Conservation (phyloP, 768 basidiomycete genomes). For the Psilocybe cubensis region DNA sequence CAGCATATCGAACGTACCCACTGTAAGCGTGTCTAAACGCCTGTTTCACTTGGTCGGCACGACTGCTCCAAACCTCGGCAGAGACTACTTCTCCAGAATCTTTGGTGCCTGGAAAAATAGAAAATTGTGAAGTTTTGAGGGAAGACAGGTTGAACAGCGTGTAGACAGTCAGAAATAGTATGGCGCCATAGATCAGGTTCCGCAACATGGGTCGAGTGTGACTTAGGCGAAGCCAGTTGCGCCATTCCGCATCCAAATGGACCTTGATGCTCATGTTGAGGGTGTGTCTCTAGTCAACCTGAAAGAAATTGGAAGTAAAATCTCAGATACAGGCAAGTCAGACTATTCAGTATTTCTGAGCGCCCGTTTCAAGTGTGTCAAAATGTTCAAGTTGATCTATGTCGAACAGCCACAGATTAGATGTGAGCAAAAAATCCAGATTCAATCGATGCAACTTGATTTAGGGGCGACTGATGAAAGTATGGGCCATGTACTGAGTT, state of each 20-base stretch:
- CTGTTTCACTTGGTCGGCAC: constrained; percentile 58
- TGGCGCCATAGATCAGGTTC: constrained; percentile 30
- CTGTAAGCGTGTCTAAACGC: constrained; percentile 73
- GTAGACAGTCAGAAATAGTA: constrained; percentile 31
- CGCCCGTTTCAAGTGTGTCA: background rate
- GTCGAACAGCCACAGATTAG: background rate
- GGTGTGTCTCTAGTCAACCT: background rate
- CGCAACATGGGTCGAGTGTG: constrained; percentile 32
- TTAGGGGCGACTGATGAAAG: background rate
- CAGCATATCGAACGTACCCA: constrained; percentile 64
- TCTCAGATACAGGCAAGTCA: background rate
- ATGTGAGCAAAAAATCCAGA: background rate
- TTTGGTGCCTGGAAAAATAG: constrained; percentile 12
- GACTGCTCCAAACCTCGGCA: constrained; percentile 48
- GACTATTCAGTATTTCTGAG: background rate
- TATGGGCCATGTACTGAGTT: background rate
- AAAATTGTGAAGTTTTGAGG: constrained; percentile 6
- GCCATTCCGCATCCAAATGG: background rate
- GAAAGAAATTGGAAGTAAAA: background rate
- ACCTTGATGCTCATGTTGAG: background rate
- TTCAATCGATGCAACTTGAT: background rate
- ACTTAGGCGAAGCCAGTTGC: constrained; percentile 13
- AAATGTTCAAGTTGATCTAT: background rate
- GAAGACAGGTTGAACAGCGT: constrained; percentile 25
- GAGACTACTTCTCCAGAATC: constrained; percentile 19